Percentiles rank a stretch among this genome's conserved stretches.
These are phyloP conservation scores for Trichoderma aggressivum DNA, from an alignment of 2,329 filamentous ascomycete species.

Conservation along the genomic window DNA sequence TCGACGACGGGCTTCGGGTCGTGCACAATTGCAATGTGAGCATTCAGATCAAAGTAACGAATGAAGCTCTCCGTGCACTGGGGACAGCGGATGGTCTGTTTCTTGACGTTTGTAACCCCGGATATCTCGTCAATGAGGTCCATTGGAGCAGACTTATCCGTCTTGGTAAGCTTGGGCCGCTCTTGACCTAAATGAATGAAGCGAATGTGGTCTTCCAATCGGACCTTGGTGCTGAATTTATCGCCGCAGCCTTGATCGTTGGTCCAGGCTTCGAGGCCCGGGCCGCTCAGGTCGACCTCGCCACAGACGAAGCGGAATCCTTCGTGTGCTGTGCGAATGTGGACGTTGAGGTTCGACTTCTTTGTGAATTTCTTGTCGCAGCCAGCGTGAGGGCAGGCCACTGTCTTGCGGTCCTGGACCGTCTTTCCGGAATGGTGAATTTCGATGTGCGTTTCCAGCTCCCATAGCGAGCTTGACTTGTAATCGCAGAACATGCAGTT, in stretches of 20 bases:
- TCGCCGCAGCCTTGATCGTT: conserved; percentile 68
- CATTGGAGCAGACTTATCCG: conserved; percentile 19
- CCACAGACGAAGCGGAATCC: conserved; percentile 79
- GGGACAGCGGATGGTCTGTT: conserved; percentile 44
- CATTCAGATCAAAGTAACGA: conserved; percentile 48
- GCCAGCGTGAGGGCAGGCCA: conserved; percentile 62
- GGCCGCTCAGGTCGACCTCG: conserved; percentile 55
- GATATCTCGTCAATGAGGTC: conserved; percentile 44
- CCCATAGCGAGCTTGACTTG: conserved; percentile 61
- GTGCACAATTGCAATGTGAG: conserved; percentile 40
- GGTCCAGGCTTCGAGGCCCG: conserved; percentile 62
- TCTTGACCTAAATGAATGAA: conserved; percentile 70
- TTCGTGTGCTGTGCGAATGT: conserved; percentile 74
- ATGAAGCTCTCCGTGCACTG: conserved; percentile 47
- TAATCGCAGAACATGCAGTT: conserved; percentile 72
- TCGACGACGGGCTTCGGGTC: background rate
- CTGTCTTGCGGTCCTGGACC: conserved; percentile 61
- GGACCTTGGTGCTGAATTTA: conserved; percentile 71
- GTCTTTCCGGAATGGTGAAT: conserved; percentile 65
- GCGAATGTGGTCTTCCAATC: conserved; percentile 79
- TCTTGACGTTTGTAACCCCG: conserved; percentile 39
- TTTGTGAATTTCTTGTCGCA: conserved; percentile 79
- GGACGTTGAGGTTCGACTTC: conserved; percentile 76
- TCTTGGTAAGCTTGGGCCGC: conserved; percentile 37
- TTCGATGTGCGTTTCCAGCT: conserved; percentile 75